Base-by-base conservation (phyloP, 441 rosid species). In the Euphorbia neoarborescens region DNA sequence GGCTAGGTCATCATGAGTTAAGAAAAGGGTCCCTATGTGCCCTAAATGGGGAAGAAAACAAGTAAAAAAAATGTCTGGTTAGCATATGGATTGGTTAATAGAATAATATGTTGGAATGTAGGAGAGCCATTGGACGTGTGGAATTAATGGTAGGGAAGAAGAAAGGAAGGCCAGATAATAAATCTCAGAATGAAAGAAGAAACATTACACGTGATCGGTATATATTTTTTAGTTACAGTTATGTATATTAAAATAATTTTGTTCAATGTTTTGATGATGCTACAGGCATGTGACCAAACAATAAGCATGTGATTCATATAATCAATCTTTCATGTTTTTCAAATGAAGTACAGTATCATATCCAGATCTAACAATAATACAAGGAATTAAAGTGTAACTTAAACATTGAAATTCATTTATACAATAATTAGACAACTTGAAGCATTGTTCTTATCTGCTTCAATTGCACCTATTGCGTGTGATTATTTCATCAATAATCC, bases 341-440 rank as follows among this genome's bases (percentile, higher is more conserved):
- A 32, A 32, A 32, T 32, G 34, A 46, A 46, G 53, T 38, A 38
- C 44, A 38, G 9, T 38, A 38, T 38, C 44, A 38, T 38, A 38
- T 38, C 44, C 44, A 38, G 3, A 38, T 38, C 44, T 38, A 38
- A 3, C 44, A 38, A 38, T 38, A 46, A 46, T 14, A 46, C 13
- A 1, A 57, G 11, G 11, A 70, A 22, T 1, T 5, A 17, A 27
- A 12, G 10, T 11, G 35, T 32, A 37, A 37, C 54, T 28, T 59
- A 12, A 32, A 34, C 19, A 48, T 1, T 62, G 34, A 50, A 44
- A 71, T 62, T 51, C 37, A 34, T 35, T 42, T 35, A 71, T 69
- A 71, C 61, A 58, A 71, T 71, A 71, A 62, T 62, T 62, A 50
- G 28, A 51, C 38, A 46, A 71, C 62, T 71, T 48, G 60, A 62